phyloP scores from a whole-genome alignment of 2,329 filamentous ascomycete genomes.

The Xylariaceae sp. region DNA sequence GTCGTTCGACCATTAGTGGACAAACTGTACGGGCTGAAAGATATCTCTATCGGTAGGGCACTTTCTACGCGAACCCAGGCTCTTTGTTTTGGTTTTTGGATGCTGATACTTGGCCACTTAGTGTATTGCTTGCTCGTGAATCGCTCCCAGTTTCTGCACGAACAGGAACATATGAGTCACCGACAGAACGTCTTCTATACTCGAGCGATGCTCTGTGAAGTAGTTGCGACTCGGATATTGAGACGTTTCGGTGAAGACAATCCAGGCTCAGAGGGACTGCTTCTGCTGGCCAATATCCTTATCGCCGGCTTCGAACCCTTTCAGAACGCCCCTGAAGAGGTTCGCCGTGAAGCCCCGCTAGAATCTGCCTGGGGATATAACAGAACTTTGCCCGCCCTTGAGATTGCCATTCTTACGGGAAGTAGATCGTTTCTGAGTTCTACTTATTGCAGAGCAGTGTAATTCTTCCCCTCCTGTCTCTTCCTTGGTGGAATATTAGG shows the following conservation, averaged over 20 bases:
- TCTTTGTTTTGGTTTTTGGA: not conserved
- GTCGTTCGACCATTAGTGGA: constrained; percentile 80
- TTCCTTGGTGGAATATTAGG: not conserved
- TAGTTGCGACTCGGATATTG: constrained; percentile 72
- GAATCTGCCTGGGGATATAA: constrained; percentile 45
- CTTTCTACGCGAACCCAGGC: not conserved
- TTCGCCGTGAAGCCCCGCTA: constrained; percentile 53
- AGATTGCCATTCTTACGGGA: constrained; percentile 77
- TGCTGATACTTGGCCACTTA: constrained; percentile 29
- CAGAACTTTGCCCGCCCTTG: constrained; percentile 67
- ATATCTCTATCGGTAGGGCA: constrained; percentile 66
- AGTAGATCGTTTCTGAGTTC: constrained; percentile 73
- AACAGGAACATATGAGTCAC: constrained; percentile 69
- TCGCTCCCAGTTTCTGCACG: constrained; percentile 69
- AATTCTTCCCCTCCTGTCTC: constrained; percentile 21
- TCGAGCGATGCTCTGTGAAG: constrained; percentile 71
- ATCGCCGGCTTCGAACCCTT: constrained; percentile 83
- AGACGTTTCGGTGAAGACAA: constrained; percentile 75
- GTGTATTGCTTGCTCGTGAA: constrained; percentile 84
- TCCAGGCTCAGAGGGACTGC: constrained; percentile 61
- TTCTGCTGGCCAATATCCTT: constrained; percentile 71
- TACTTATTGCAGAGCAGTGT: constrained; percentile 73
- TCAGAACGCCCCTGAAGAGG: constrained; percentile 68
- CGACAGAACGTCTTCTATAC: constrained; percentile 78
- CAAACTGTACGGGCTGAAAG: constrained; percentile 70